phyloP scores from a whole-genome alignment of 1,284 basidiomycete genomes.

The Paramarasmius palmivorus region DNA sequence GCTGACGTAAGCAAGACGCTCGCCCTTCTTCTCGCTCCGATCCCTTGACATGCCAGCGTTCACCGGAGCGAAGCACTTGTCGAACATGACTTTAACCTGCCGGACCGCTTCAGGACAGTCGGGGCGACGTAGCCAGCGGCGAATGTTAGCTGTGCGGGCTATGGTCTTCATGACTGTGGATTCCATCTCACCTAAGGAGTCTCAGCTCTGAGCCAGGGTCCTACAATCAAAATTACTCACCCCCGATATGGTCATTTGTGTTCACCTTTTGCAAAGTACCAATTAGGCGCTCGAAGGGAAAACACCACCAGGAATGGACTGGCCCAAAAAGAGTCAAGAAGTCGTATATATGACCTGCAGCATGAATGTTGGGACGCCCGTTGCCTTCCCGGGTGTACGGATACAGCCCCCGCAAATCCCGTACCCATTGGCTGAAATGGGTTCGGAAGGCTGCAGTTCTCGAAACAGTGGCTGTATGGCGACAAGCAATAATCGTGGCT shows the following conservation, averaged over 20 bases:
- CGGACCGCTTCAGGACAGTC: too few relatives aligned
- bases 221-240: too few relatives aligned
- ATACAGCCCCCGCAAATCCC: slow-evolving; percentile 12
- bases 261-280: slow-evolving; percentile 26
- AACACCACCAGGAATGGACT: slow-evolving; percentile 34
- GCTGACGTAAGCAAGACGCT: too few relatives aligned
- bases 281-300: slow-evolving; percentile 34
- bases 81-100: too few relatives aligned
- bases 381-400: slow-evolving; percentile 8
- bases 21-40: too few relatives aligned
- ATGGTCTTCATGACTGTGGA: too few relatives aligned
- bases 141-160: too few relatives aligned
- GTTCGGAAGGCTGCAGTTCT: slow-evolving; percentile 7
- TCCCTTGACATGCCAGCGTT: too few relatives aligned
- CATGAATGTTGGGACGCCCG: slow-evolving; percentile 23
- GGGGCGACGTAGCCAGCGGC: too few relatives aligned
- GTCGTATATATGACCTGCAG: slow-evolving; percentile 32
- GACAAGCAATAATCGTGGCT: slow-evolving; percentile 12
- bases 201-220: too few relatives aligned
- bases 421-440: slow-evolving; percentile 15
- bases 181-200: too few relatives aligned
- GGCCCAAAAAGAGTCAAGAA: slow-evolving; percentile 35
- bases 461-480: background rate
- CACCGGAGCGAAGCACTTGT: too few relatives aligned
- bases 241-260: slow-evolving; percentile 23